phyloP scores from a whole-genome alignment of 2,329 filamentous ascomycete genomes.

The Colletotrichum acutatum region DNA sequence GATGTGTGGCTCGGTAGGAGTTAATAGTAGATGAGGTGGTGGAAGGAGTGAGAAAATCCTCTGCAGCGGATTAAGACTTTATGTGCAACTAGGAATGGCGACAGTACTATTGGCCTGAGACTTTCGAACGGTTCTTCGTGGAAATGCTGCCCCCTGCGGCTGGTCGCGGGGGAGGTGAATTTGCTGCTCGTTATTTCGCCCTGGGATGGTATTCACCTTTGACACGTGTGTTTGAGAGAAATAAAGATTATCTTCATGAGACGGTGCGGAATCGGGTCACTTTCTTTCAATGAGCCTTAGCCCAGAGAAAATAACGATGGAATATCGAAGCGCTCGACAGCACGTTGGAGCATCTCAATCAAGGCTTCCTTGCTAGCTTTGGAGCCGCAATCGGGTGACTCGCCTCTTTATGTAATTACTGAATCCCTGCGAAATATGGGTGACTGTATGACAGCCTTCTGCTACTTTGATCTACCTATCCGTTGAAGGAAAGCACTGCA shows the following conservation, averaged over 20 bases:
- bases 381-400: not conserved
- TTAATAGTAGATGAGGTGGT: not conserved
- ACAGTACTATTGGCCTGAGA: not conserved
- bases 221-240: not conserved
- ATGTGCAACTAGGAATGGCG: not conserved
- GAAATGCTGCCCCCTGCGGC: not conserved
- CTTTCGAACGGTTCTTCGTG: not conserved
- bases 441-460: not conserved
- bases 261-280: not conserved
- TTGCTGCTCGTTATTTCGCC: not conserved
- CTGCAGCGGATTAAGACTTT: not conserved
- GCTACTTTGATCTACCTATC: not conserved
- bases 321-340: not conserved
- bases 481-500: not conserved
- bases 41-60: not conserved
- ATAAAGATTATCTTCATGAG: not conserved
- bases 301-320: not conserved
- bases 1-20: not conserved
- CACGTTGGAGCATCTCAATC: not conserved
- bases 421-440: not conserved
- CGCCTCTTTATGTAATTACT: not conserved
- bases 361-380: not conserved
- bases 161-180: not conserved
- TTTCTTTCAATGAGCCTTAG: not conserved
- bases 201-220: not conserved